phyloP scores from a whole-genome alignment of 2,329 filamentous ascomycete genomes.

The Neofusicoccum parvum region DNA sequence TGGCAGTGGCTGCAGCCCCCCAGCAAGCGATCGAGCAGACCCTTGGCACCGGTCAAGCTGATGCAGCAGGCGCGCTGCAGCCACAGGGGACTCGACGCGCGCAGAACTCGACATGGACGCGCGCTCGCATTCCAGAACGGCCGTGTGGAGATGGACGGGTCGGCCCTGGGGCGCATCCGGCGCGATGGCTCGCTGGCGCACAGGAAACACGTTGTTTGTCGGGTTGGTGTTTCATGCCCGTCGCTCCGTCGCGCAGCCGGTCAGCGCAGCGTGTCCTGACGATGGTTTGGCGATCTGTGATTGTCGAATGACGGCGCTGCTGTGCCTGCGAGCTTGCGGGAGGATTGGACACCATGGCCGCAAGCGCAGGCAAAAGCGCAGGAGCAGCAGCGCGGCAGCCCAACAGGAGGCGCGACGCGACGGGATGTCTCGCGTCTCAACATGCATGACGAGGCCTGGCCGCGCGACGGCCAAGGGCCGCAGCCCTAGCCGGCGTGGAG shows the following conservation, averaged over 20 bases:
- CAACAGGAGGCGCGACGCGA: neutral
- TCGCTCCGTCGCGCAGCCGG: neutral
- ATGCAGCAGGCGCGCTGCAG: conserved; percentile 5
- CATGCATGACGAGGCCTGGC: conserved; percentile 13
- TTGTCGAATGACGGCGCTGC: conserved; percentile 15
- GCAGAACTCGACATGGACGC: neutral
- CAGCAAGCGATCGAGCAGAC: conserved; percentile 7
- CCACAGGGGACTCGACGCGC: neutral
- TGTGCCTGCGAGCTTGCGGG: conserved; percentile 1
- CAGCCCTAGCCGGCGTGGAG: conserved; percentile 11
- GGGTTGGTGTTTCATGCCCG: neutral
- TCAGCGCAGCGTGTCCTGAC: neutral
- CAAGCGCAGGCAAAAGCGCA: neutral
- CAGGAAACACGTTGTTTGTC: conserved; percentile 5
- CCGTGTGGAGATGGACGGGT: conserved; percentile 8
- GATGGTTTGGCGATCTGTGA: neutral
- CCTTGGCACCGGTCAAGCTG: conserved; percentile 17
- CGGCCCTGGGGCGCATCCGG: conserved; percentile 6
- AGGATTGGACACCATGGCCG: neutral
- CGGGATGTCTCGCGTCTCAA: conserved; percentile 13
- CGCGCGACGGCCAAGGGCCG: conserved; percentile 1
- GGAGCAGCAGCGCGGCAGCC: neutral
- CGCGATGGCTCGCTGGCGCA: neutral
- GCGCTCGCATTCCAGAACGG: conserved; percentile 1
- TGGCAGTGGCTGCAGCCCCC: neutral